Base-by-base conservation (phyloP, 2,329 filamentous ascomycete genomes). In the Cladosporium sp. region DNA sequence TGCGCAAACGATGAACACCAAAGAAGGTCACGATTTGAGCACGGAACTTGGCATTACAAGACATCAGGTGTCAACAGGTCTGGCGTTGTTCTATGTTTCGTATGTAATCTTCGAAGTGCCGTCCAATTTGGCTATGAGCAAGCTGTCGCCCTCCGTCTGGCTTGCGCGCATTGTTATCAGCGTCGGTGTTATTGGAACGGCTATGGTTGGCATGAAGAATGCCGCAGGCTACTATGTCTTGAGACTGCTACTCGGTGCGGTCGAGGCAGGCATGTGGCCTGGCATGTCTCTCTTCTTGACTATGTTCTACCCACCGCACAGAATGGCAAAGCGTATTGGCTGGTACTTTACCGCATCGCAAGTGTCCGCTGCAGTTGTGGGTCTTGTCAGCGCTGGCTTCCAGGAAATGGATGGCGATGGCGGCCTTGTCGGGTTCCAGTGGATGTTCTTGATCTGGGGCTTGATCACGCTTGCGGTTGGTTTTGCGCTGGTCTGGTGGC, bases 261-360 rank as follows among this genome's bases (percentile, higher is more conserved):
- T 96, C 22, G 92, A 92, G 70, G 91, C 91, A 1, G 91, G 91
- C 47, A 91, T 96, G 87, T 96, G 91, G 91, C 91, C 91, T 0
- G 91, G 91, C 50, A 96, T 96, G 91, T 85, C 90, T 9, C 94
- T 94, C 72, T 96, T 96, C 69, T 79, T 96, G 47, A 95, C 91
- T 0, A 80, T 96, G 7, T 96, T 96, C 78, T 96, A 96, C 69
- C 91, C 91, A 6, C 91, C 91, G 0, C 90, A 89, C 5, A 83
- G 89, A 12, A 94, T 88, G 1, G 91, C 89, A 13, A 95, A 94
- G 76, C 83, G 91, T 37, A 95, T 96, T 62, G 91, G 91, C 36
- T 84, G 88, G 70, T 96, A 96, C 76, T 96, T 90, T 70, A 96
- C 90, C 1, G 91, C 91, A 1, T 84, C 90, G 0, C 91, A 96